Evolutionary conservation across 1,284 basidiomycete species (phyloP), one percentile per base, ranked within the genome.

Genomic region (Pseudozyma flocculosa): DNA sequence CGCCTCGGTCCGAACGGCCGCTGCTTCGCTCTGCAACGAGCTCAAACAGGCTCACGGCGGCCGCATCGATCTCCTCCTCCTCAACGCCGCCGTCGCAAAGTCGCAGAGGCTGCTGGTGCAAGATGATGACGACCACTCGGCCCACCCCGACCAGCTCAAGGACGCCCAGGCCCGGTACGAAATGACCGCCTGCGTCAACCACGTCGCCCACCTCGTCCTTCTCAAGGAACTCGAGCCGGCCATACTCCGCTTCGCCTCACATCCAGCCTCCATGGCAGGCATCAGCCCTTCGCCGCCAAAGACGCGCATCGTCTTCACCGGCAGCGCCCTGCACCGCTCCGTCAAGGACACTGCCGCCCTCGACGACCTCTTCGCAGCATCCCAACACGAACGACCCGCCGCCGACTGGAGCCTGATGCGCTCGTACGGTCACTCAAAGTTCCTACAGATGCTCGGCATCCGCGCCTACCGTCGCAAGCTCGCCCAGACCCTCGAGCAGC

Each of bases 271-370:
- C n/a, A n/a, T n/a, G n/a, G n/a, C n/a, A n/a, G n/a, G n/a, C n/a
- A n/a, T n/a, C n/a, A n/a, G n/a, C n/a, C n/a, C n/a, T n/a, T n/a
- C n/a, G n/a, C n/a, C n/a, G n/a, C n/a, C n/a, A n/a, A n/a, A n/a
- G n/a, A 64, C 64, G 14, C 55, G 64, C 45, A 58, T 68, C 37
- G 61, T 68, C 0, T 68, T 68, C 43, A 68, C 61, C 8, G 61
- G 64, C 3, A 60, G 57, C n/a, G 64, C 47, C 23, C 52, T 64
- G 1, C 64, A 68, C 42, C 49, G 56, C 17, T 45, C 45, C 3
- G 14, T 63, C 50, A 61, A 61, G 36, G 43, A 66, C 14, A 17
- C 48, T 14, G 24, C 44, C 8, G 40, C 34, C 3, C 58, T 66
- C 21, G 58, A 61, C 21, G 11, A 11, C 13, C 54, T 37, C 36